Evolutionary conservation across 352 stramenopile genomes (phyloP).

Genomic region (Globisporangium polare): DNA sequence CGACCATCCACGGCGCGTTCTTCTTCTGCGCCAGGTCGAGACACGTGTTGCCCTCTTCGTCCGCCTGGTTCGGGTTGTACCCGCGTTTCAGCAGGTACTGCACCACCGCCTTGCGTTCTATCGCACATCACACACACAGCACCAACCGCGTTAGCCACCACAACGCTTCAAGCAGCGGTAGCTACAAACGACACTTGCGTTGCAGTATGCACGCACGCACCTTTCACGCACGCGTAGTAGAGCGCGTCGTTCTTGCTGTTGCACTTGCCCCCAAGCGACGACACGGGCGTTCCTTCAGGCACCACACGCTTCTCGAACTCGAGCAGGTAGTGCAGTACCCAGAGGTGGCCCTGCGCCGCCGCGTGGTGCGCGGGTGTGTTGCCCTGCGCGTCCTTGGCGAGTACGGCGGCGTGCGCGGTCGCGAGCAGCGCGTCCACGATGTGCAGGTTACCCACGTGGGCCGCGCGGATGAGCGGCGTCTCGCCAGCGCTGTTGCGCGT

Average conservation of each 20-base stretch:
- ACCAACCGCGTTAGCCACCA: not conserved
- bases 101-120: constrained; percentile 65
- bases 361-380: constrained; percentile 74
- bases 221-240: constrained; percentile 50
- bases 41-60: constrained; percentile 41
- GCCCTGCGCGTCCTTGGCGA: constrained; percentile 47
- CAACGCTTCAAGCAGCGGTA: not conserved
- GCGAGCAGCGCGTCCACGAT: constrained; percentile 56
- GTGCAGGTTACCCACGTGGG: constrained; percentile 61
- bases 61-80: constrained; percentile 43
- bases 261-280: constrained; percentile 30
- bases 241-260: constrained; percentile 35
- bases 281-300: not conserved
- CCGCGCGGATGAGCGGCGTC: constrained; percentile 75
- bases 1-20: constrained; percentile 39
- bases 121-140: not conserved
- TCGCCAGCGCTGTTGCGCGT: constrained; percentile 53
- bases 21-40: constrained; percentile 37
- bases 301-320: constrained; percentile 31
- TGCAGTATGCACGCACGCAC: constrained; percentile 10
- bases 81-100: constrained; percentile 59
- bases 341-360: constrained; percentile 63
- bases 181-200: not conserved
- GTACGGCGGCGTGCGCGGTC: constrained; percentile 43
- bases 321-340: constrained; percentile 71